Base-by-base conservation (phyloP, 2,329 filamentous ascomycete species). In the Stagonosporopsis chrysanthemi region DNA sequence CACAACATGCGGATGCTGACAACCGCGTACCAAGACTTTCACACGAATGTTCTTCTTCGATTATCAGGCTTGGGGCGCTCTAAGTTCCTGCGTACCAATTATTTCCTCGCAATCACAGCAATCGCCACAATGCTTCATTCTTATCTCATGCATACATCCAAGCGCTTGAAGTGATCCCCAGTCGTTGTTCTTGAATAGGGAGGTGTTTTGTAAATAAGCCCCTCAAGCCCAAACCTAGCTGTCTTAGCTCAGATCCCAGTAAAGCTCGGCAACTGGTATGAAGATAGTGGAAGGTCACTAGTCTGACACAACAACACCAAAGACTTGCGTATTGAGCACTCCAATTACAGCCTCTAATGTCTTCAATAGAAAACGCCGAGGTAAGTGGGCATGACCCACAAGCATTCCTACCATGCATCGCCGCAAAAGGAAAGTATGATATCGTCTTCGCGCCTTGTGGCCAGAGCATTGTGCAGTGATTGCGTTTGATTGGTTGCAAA, bases 161-260 rank as follows among this genome's bases (percentile, higher is more conserved):
- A 58, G 42, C 49, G n/a, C 45, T 52, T 68, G 67, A 62, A 71
- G 71, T 72, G 68, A 69, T 68, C 61, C 65, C 65, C 68, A 62
- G 60, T 50, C 41, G 40, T 52, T 64, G 64, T 40, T 63, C 68
- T 56, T 24, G 68, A 72, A 61, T 36, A 60, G 71, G 73, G 69
- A 74, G 71, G 70, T 73, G 65, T 47, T 64, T 66, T 62, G 26
- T 48, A 46, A 56, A 54, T 65, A 67, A 62, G 65, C 69, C 66
- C 67, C 68, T 70, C 70, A 69, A 73, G 71, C 71, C 73, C 71
- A 71, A 68, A 55, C 66, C 70, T 69, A 73, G 64, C 57, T 58
- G 52, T 39, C 58, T 62, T 62, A 57, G 57, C 31, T 33, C 56
- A 60, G 63, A 67, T 61, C 67, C 58, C 56, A 46, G 68, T 61